Conservation (phyloP, 768 basidiomycete species). For the Ramaria rubella region DNA sequence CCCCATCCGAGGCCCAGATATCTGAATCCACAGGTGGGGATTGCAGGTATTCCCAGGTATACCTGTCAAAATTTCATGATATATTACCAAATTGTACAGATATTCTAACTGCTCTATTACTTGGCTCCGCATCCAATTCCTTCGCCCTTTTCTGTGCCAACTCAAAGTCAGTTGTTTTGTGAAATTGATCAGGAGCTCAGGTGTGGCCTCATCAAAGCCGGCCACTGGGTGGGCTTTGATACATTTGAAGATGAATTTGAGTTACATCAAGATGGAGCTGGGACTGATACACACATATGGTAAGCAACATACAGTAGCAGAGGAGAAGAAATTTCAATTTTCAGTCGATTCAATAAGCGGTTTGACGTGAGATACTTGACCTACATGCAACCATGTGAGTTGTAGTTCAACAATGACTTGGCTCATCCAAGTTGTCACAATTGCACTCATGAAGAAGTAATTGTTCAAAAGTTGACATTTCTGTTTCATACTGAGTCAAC, state of each 20-base stretch:
- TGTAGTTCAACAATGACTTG: slow-evolving; percentile 49
- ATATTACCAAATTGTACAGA: too few species aligned
- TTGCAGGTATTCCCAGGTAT: too few species aligned
- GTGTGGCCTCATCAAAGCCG: background rate
- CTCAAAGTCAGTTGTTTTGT: slow-evolving; percentile 44
- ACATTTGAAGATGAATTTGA: background rate
- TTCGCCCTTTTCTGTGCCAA: slow-evolving; percentile 36
- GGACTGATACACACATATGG: slow-evolving; percentile 37
- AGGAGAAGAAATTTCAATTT: slow-evolving; percentile 43
- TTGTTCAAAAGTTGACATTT: slow-evolving; percentile 61
- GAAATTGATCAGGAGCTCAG: slow-evolving; percentile 36
- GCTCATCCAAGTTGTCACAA: slow-evolving; percentile 57
- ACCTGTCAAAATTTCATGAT: too few species aligned
- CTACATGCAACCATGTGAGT: slow-evolving; percentile 62
- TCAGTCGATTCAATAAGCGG: slow-evolving; percentile 50
- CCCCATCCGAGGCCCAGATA: too few species aligned
- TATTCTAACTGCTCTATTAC: slow-evolving; percentile 53
- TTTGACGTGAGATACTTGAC: slow-evolving; percentile 44
- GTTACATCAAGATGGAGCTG: slow-evolving; percentile 6
- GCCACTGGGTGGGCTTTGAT: background rate
- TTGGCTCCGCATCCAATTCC: slow-evolving; percentile 49
- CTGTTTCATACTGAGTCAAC: slow-evolving; percentile 29
- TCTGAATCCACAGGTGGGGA: too few species aligned
- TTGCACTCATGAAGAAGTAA: slow-evolving; percentile 60
- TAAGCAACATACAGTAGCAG: slow-evolving; percentile 48